Conservation (phyloP, 139 green algal species). For the Chlamydomonas sp. region DNA sequence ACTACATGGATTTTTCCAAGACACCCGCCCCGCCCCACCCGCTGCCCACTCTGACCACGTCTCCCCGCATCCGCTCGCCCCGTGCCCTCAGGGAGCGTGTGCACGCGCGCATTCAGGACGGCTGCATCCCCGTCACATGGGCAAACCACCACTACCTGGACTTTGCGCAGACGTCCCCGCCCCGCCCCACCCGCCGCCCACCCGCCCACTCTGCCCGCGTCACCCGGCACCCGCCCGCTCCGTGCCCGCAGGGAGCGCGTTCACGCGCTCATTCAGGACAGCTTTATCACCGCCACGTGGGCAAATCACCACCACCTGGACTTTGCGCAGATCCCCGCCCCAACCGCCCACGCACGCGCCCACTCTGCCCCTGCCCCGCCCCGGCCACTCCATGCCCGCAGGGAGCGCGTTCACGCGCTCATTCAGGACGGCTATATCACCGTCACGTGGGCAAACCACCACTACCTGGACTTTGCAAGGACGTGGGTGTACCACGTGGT, state of each 20-base stretch:
- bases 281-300: conserved; percentile 80
- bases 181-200: no score
- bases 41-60: no score
- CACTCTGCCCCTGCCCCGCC: no score
- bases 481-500: conserved; percentile 78
- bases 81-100: conserved; percentile 34
- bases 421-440: conserved; percentile 50
- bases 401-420: conserved; percentile 3
- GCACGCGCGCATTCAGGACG: conserved; percentile 20
- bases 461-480: conserved; percentile 45
- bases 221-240: no score
- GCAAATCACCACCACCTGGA: conserved; percentile 72
- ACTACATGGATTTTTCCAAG: no score
- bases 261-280: conserved; percentile 19
- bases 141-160: conserved; percentile 82
- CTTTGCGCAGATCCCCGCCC: conserved; percentile 45
- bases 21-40: no score
- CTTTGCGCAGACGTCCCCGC: no score
- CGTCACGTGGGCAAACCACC: conserved; percentile 88
- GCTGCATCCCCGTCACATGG: conserved; percentile 80
- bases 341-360: no score
- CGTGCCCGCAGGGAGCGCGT: conserved; percentile 13
- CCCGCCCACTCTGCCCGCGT: no score
- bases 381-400: no score
- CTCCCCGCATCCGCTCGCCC: no score